These are phyloP conservation scores for Fraxinus ornus DNA, from an alignment of 305 asterid genomes.

Conservation along the genomic window DNA sequence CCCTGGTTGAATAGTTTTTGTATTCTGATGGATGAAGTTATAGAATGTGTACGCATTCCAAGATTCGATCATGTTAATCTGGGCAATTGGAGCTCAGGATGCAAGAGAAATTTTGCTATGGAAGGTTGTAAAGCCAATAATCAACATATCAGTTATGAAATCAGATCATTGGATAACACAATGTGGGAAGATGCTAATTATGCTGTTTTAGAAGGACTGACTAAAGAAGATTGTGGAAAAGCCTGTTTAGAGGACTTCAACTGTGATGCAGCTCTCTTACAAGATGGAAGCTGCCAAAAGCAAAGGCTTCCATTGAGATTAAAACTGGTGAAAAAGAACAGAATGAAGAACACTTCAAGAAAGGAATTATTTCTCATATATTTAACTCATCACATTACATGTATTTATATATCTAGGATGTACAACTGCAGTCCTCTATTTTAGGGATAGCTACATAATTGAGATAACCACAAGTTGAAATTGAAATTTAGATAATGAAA, in stretches of 20 bases:
- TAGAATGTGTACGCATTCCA: not conserved
- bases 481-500: no score
- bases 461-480: no score
- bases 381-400: no score
- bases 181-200: not conserved
- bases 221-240: not conserved
- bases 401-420: no score
- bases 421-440: no score
- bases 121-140: not conserved
- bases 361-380: no score
- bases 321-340: no score
- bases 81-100: not conserved
- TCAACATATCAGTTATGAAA: not conserved
- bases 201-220: not conserved
- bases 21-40: not conserved
- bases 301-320: not conserved
- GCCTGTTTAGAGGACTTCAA: not conserved
- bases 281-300: not conserved
- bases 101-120: not conserved
- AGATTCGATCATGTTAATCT: not conserved
- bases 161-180: not conserved
- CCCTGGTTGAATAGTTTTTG: not conserved
- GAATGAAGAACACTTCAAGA: no score
- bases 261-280: not conserved
- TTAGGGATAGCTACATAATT: no score